Base-by-base conservation (phyloP, 2,329 filamentous ascomycete genomes). In the Cladosporium sp. region DNA sequence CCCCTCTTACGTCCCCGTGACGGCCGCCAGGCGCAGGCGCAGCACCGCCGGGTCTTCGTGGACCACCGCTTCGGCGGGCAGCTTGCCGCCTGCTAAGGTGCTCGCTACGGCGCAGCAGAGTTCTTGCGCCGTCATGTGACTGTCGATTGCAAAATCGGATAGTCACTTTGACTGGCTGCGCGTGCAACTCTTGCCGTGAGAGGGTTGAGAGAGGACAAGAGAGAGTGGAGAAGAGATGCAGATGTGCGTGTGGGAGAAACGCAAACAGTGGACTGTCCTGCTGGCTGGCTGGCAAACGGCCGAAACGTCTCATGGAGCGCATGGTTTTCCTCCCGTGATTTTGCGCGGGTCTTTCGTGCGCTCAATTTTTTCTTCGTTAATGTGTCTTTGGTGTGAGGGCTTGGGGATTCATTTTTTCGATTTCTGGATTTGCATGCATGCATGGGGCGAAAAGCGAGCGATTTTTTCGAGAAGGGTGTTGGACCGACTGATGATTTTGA, bases 311-410 rank as follows among this genome's bases (percentile, higher is more conserved):
- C 58, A 58, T 53, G 51, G 58, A 53, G 58, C 45, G 53, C 56
- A 60, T 57, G 59, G 58, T 60, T 60, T 61, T 61, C 57, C 55
- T 54, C 60, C 60, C 58, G 55, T 52, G 54, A 20, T 40, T 43
- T 29, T 24, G 45, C 53, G 53, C 55, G 56, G 57, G 59, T 61
- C 54, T 64, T 64, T 61, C 57, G 53, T 63, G 61, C 55, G 55
- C 54, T 38, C 45, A 51, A 9, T 27, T 34, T 29, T 37, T 47
- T n/a, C n/a, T n/a, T n/a, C n/a, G n/a, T n/a, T n/a, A n/a, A n/a
- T n/a, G n/a, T n/a, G n/a, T n/a, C n/a, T n/a, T n/a, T n/a, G n/a
- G n/a, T n/a, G n/a, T n/a, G n/a, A n/a, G n/a, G n/a, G n/a, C n/a
- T n/a, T n/a, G n/a, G n/a, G n/a, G n/a, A n/a, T n/a, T n/a, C n/a